Evolutionary conservation across 2,329 filamentous ascomycete genomes (phyloP).

Genomic region (Ophiostoma himal-ulmi): DNA sequence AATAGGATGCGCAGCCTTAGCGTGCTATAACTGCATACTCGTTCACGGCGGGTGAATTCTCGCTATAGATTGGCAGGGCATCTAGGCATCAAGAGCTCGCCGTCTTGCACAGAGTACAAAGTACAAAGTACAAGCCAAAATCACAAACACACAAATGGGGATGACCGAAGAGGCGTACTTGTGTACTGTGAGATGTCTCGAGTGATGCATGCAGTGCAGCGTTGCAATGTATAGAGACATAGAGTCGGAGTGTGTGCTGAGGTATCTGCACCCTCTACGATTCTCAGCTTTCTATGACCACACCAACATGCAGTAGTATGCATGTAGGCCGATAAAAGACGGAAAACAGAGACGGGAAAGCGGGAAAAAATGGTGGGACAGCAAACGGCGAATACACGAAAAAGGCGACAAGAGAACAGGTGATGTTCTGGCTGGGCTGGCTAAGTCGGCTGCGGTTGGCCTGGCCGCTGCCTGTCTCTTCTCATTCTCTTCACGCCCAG

Average conservation of each 20-base stretch:
- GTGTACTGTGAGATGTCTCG: neutral
- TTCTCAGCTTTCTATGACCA: neutral
- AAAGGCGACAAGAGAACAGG: neutral
- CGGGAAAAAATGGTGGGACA: neutral
- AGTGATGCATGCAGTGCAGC: constrained; percentile 6
- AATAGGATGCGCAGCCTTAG: neutral
- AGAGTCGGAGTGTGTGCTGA: neutral
- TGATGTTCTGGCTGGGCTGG: constrained; percentile 6
- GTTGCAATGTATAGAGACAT: neutral
- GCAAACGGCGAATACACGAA: neutral
- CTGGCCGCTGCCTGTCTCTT: neutral
- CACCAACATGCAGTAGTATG: neutral
- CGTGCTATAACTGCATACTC: too few relatives aligned
- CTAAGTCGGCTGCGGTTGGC: neutral
- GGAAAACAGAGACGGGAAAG: neutral
- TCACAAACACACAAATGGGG: too few relatives aligned
- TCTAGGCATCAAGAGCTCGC: too few relatives aligned
- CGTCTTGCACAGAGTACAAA: too few relatives aligned
- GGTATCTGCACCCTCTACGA: neutral
- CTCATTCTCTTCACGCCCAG: neutral
- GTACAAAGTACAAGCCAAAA: neutral
- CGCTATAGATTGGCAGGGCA: too few relatives aligned
- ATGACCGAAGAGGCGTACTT: neutral
- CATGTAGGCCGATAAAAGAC: neutral
- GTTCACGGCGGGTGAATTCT: too few relatives aligned